phyloP scores from a whole-genome alignment of 352 stramenopile species.

The Salisapilia sapeloensis region DNA sequence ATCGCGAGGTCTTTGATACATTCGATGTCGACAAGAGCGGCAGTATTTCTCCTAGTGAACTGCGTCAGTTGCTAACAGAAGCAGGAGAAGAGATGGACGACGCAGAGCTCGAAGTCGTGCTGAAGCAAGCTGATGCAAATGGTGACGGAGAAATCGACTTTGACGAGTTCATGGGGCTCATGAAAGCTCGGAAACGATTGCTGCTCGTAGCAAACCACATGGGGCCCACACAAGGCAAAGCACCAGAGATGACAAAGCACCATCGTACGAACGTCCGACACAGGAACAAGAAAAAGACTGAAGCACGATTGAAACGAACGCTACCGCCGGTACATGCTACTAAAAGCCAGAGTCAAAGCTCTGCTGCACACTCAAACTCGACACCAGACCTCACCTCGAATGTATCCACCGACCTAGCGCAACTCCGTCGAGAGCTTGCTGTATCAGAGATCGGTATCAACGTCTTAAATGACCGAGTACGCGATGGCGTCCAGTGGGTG shows the following conservation, averaged over 20 bases:
- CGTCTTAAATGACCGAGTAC: conserved; percentile 47
- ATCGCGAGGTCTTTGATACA: conserved; percentile 38
- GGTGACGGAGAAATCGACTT: conserved; percentile 66
- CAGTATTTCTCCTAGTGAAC: conserved; percentile 49
- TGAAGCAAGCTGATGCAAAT: conserved; percentile 49
- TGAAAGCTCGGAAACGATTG: conserved; percentile 61
- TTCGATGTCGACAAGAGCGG: conserved; percentile 70
- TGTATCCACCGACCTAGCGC: conserved; percentile 17
- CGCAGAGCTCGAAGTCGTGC: conserved; percentile 37
- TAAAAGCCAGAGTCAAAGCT: no score
- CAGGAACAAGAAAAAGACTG: no score
- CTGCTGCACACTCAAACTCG: no score
- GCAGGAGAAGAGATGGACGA: conserved; percentile 68
- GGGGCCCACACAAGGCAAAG: no score
- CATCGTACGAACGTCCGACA: no score
- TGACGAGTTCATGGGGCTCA: conserved; percentile 58
- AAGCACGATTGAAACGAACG: no score
- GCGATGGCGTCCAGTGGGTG: conserved; percentile 73
- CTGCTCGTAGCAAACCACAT: conserved; percentile 51
- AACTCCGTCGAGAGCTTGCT: conserved; percentile 56
- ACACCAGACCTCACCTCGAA: no score
- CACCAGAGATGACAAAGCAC: no score
- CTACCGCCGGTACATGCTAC: no score
- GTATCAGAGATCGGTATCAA: conserved; percentile 66
- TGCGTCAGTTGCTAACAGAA: conserved; percentile 28